Evolutionary conservation across 345 rosid genomes (phyloP).

Genomic region (Fremontodendron californicum): DNA sequence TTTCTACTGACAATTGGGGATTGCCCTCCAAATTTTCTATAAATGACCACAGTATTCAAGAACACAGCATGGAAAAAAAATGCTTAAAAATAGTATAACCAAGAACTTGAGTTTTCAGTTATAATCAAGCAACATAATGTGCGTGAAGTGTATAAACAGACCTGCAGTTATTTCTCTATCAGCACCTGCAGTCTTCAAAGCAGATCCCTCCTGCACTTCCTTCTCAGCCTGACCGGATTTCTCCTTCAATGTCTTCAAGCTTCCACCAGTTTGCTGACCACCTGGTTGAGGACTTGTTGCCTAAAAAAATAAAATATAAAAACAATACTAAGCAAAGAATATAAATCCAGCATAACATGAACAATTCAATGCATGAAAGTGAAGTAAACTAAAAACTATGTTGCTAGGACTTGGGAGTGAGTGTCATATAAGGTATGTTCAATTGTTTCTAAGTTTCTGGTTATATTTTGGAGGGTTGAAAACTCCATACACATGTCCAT

Average conservation of each 20-base stretch:
- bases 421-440: background rate
- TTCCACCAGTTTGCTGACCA: conserved; percentile 62
- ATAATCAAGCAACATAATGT: background rate
- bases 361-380: background rate
- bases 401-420: background rate
- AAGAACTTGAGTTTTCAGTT: background rate
- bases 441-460: background rate
- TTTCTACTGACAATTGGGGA: background rate
- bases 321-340: conserved; percentile 4
- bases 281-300: conserved; percentile 91
- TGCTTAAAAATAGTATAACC: background rate
- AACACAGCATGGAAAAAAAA: background rate
- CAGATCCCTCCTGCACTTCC: conserved; percentile 56
- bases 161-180: conserved; percentile 94
- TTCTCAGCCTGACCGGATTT: conserved; percentile 52
- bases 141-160: conserved; percentile 14
- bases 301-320: conserved; percentile 32
- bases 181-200: conserved; percentile 71
- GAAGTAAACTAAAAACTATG: background rate
- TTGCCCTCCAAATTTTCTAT: background rate
- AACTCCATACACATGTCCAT: background rate
- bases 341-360: background rate
- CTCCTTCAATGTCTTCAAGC: conserved; percentile 79
- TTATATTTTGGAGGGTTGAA: background rate
- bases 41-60: background rate